Conservation (phyloP, 2,329 filamentous ascomycete genomes). For the Sporothrix luriei region DNA sequence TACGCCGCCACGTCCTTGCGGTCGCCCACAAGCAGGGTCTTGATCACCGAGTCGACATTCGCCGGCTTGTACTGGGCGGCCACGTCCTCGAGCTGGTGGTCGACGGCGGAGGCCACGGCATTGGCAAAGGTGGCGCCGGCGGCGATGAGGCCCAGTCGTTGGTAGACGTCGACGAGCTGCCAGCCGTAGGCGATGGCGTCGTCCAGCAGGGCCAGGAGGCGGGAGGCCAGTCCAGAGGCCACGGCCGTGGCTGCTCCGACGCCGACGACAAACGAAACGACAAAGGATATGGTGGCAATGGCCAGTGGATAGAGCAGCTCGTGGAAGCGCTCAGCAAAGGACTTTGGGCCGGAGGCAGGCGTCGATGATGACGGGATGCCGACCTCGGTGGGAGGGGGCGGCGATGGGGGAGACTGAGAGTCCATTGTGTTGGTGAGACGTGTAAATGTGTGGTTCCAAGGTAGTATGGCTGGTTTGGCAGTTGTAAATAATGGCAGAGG, state of each 20-base stretch:
- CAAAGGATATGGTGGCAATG: conserved; percentile 21
- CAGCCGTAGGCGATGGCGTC: conserved; percentile 14
- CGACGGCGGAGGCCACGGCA: not conserved
- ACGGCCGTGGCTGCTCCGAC: conserved; percentile 8
- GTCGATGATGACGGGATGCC: not conserved
- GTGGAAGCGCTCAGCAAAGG: not conserved
- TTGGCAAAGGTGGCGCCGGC: conserved; percentile 8
- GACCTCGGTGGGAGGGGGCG: not conserved
- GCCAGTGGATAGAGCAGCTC: conserved; percentile 7
- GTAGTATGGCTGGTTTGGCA: not conserved
- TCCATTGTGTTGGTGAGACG: conserved; percentile 1
- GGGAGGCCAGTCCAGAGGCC: not conserved
- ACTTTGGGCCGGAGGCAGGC: not conserved
- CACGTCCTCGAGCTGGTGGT: not conserved
- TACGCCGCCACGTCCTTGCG: conserved; percentile 1
- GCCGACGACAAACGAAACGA: conserved; percentile 16
- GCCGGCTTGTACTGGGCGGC: conserved; percentile 13
- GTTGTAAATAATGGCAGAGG: not conserved
- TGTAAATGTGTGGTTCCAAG: not conserved
- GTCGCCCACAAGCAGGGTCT: not conserved
- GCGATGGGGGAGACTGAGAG: not conserved
- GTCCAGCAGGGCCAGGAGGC: not conserved
- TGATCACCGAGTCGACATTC: not conserved
- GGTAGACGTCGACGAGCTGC: not conserved
- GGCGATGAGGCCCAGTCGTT: not conserved